Base-by-base conservation (phyloP, 1,284 basidiomycete species). In the Pholiota adiposa region DNA sequence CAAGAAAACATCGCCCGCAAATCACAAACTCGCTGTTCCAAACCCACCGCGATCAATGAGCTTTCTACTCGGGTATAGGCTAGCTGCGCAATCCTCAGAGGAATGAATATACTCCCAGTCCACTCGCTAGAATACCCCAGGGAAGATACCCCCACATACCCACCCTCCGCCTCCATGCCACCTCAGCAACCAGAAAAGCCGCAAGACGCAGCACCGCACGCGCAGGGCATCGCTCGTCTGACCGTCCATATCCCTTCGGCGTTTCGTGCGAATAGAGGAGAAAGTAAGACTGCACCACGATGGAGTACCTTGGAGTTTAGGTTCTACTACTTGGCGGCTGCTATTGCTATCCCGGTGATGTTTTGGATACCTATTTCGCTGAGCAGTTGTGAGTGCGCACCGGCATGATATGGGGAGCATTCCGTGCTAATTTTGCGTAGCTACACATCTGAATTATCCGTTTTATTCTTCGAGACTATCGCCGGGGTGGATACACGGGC, bases 251-350 rank as follows among this genome's bases (percentile, higher is more conserved):
- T 68, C 56, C 67, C 68, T 19, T 66, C 65, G 4, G 63, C 64
- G 14, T 68, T 68, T 56, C 58, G 54, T 48, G 56, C 61, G 31
- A 51, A 54, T 36, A 41, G 34, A 6, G 34, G 27, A 44, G 53
- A 54, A 46, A 33, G 23, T 4, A 54, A 7, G 18, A 49, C 44
- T 16, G 21, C 16, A 34, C 51, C 61, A 1, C 63, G 92, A 77
- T 98, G 96, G 97, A 76, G 75, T 49, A 92, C 94, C 0, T 74
- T 78, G 16, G 97, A 98, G 74, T 98, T 97, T 77, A 79, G 84
- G 61, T 69, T 91, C 54, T 98, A 98, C 77, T 87, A 82, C 61
- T 63, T 88, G 25, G 78, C 89, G 1, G 86, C 89, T 38, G 71
- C 78, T 14, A 54, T 91, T 21, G 87, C 84, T 12, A 75, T 98